Base-by-base conservation (phyloP, 129 eudicot species). In the Arctium minus region DNA sequence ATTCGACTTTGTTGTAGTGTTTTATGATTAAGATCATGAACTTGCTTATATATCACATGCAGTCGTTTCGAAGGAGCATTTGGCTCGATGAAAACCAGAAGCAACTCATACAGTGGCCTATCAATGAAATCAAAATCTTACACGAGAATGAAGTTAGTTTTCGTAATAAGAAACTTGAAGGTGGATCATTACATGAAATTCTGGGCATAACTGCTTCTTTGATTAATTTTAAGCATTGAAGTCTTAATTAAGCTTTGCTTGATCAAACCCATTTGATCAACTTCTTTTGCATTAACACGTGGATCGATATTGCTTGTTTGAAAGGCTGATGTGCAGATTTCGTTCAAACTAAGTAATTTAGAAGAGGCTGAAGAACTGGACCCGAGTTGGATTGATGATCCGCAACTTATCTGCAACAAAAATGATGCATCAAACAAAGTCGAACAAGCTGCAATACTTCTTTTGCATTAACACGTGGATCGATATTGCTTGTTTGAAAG, bases 261-360 rank as follows among this genome's bases (percentile, higher is more conserved):
- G 15, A 46, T 36, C 6, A 38, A 4, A 4, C 9, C 38, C 50
- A 22, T 37, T 60, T 22, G 3, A 46, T 60, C 8, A 27, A 18
- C 15, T 69, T 29, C 37, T 69, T 69, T 9, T 31, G 37, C 46
- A 35, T 13, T 50, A n/a, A 27, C 33, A 15, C 5, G 2, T 53
- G 7, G 5, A 3, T 32, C 0, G 12, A 46, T 9, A 46, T 62
- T 30, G 3, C 17, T 46, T 56, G 13, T 71, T 60, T 36, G 17
- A 62, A 15, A 94, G 98, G 98, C 96, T 1, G 98, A 94, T 82
- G 87, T 91, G 53, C 92, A 86, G 37, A 79, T 91, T 62, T 83
- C 93, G 4, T 92, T 94, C 75, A 77, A 86, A 0, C 31, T 92
- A 39, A 71, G 88, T 37, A 80, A 82, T 39, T 68, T 94, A 36